Evolutionary conservation across 2,329 filamentous ascomycete genomes (phyloP).

Genomic region (Colletotrichum agaves): DNA sequence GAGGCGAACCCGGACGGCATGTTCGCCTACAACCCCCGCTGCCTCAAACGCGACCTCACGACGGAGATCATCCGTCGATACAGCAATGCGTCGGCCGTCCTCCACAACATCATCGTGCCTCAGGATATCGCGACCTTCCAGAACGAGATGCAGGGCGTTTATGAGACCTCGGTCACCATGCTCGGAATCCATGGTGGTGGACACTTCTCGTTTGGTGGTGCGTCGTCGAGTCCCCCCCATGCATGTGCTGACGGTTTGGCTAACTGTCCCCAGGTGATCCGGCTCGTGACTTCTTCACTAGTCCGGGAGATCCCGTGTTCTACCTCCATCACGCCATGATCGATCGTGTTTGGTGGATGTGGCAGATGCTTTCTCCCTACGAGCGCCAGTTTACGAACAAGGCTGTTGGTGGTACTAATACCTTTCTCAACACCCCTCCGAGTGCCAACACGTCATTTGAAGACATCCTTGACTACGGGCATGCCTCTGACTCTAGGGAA

Average conservation of each 20-base stretch:
- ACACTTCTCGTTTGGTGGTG: conserved; percentile 44
- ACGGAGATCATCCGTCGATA: conserved; percentile 40
- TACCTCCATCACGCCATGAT: conserved; percentile 42
- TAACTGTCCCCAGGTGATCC: conserved; percentile 49
- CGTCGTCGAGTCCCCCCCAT: conserved; percentile 45
- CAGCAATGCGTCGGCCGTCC: conserved; percentile 45
- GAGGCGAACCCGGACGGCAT: conserved; percentile 38
- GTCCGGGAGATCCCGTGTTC: conserved; percentile 50
- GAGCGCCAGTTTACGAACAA: conserved; percentile 39
- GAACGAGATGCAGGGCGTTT: conserved; percentile 53
- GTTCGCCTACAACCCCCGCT: conserved; percentile 56
- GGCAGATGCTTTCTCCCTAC: conserved; percentile 42
- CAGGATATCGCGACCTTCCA: conserved; percentile 56
- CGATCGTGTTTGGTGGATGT: conserved; percentile 40
- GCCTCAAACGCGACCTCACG: conserved; percentile 51
- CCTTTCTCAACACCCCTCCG: conserved; percentile 41
- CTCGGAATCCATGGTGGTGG: conserved; percentile 41
- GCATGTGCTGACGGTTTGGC: not conserved
- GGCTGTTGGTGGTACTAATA: conserved; percentile 40
- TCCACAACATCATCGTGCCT: conserved; percentile 51
- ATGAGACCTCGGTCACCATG: conserved; percentile 41
- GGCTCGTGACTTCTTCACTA: conserved; percentile 49
- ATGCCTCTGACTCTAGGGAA: conserved; percentile 37
- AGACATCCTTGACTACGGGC: conserved; percentile 40
- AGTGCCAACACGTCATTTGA: conserved; percentile 40